These are phyloP conservation scores for Akanthomyces muscarius DNA, from an alignment of 2,329 filamentous ascomycete genomes.

Conservation along the genomic window DNA sequence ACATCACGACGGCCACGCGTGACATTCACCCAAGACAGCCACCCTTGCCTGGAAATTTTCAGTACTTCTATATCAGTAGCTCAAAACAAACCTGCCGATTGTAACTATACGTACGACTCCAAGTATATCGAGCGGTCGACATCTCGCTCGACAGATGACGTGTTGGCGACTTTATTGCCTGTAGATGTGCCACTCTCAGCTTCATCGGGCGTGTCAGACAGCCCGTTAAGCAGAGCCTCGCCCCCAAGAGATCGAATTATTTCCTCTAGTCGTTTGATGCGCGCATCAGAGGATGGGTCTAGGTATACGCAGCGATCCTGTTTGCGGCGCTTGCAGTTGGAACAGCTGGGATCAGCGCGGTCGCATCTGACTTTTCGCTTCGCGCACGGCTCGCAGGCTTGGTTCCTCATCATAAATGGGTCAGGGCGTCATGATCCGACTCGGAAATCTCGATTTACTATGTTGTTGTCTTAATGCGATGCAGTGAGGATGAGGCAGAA, in stretches of 20 bases:
- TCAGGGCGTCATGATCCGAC: not conserved
- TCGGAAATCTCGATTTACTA: not conserved
- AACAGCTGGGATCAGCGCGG: not conserved
- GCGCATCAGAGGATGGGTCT: not conserved
- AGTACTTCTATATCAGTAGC: not conserved
- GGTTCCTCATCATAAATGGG: not conserved
- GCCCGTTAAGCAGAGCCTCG: not conserved
- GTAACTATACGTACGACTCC: not conserved
- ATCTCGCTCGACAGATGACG: not conserved
- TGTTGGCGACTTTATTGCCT: not conserved
- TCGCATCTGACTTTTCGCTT: constrained; percentile 5
- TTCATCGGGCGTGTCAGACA: not conserved
- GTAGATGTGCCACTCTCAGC: not conserved
- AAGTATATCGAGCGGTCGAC: not conserved
- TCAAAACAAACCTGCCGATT: not conserved
- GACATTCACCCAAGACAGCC: constrained; percentile 1
- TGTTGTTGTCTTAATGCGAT: not conserved
- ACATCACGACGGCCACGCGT: not conserved
- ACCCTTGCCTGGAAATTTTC: not conserved
- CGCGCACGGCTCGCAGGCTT: constrained; percentile 3
- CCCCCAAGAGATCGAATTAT: not conserved
- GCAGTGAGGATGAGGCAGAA: not conserved
- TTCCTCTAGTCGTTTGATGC: constrained; percentile 1
- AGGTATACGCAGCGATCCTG: not conserved
- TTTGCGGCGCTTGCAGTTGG: constrained; percentile 4